These are phyloP conservation scores for Lactarius psammicola DNA, from an alignment of 768 basidiomycete genomes.

Conservation along the genomic window DNA sequence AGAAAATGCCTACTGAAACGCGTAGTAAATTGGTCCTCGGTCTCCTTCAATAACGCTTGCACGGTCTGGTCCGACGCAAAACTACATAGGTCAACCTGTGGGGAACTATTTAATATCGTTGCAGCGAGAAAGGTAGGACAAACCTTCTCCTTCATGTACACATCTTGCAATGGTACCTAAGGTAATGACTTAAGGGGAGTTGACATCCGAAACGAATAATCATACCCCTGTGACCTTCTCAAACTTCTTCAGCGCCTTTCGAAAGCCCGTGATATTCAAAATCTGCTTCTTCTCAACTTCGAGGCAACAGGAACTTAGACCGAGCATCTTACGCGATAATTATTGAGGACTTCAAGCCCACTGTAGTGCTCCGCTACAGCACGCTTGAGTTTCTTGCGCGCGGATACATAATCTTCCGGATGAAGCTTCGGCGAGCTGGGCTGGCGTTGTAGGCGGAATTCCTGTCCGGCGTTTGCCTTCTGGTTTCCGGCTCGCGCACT, in stretches of 20 bases:
- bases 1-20: constrained; percentile 61
- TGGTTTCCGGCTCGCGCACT: constrained; percentile 3
- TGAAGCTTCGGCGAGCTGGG: constrained; percentile 36
- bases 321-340: constrained; percentile 66
- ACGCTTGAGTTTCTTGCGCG: constrained; percentile 81
- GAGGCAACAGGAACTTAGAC: constrained; percentile 19
- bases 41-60: constrained; percentile 64
- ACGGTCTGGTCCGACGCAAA: constrained; percentile 65
- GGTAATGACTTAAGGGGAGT: neutral
- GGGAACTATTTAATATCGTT: neutral
- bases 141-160: constrained; percentile 84
- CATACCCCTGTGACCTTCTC: constrained; percentile 71
- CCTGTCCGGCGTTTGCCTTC: constrained; percentile 6
- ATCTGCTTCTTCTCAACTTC: constrained; percentile 46
- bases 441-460: constrained; percentile 6
- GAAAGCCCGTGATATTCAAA: constrained; percentile 86
- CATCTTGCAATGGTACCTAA: constrained; percentile 65
- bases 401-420: constrained; percentile 78
- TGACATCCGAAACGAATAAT: neutral
- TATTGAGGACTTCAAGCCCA: constrained; percentile 79
- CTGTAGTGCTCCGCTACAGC: constrained; percentile 84
- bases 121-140: neutral
- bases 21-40: constrained; percentile 73
- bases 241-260: constrained; percentile 84
- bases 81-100: constrained; percentile 61